Conservation (phyloP, 345 rosid genomes). For the Rhodamnia rubescens region DNA sequence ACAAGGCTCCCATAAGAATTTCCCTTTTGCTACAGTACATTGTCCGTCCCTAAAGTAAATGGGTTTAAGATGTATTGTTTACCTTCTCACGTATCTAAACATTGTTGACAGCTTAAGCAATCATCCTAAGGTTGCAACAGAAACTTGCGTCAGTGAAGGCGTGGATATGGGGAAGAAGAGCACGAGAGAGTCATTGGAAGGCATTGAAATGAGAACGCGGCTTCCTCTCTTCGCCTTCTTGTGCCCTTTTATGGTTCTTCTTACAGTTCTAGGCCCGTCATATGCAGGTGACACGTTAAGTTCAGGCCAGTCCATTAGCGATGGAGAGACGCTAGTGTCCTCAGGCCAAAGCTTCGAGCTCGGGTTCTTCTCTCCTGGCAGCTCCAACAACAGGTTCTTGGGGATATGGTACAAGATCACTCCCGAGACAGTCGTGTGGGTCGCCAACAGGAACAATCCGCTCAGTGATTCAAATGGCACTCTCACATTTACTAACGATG, state of each 20-base stretch:
- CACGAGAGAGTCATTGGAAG: no score
- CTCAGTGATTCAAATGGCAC: slow-evolving; percentile 3
- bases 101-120: no score
- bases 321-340: slow-evolving; percentile 11
- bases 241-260: background rate
- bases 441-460: slow-evolving; percentile 26
- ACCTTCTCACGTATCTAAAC: background rate
- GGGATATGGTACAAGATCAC: slow-evolving; percentile 32
- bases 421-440: slow-evolving; percentile 19
- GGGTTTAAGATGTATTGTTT: background rate
- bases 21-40: background rate
- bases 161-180: no score
- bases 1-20: no score
- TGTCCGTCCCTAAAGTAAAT: background rate
- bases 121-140: no score
- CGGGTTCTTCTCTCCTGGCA: slow-evolving; percentile 15
- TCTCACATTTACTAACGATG: slow-evolving; percentile 3
- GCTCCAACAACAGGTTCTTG: slow-evolving; percentile 16
- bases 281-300: background rate
- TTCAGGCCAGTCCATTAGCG: slow-evolving; percentile 5
- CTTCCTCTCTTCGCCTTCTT: background rate
- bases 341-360: slow-evolving; percentile 13
- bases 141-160: no score
- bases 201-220: no score
- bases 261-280: background rate